Evolutionary conservation across 2,329 filamentous ascomycete genomes (phyloP).

Genomic region (Paecilomyces dactylethromorphus): DNA sequence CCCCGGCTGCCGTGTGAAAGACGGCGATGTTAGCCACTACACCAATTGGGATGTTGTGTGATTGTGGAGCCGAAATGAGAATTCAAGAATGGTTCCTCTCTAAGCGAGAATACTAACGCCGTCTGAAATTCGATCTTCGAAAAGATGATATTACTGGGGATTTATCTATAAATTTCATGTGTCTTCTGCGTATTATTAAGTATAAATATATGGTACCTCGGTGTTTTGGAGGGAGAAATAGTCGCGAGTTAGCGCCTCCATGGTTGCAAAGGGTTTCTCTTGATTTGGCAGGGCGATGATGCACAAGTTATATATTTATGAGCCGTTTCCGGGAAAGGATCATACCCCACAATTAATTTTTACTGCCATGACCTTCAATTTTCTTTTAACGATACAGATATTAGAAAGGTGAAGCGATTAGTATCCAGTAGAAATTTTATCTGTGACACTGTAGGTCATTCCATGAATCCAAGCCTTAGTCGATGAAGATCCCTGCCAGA

Average conservation of each 20-base stretch:
- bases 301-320: neutral
- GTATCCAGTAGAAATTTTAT: neutral
- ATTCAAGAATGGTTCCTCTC: no score
- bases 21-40: constrained; percentile 16
- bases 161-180: no score
- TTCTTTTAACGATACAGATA: no score
- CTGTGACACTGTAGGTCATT: neutral
- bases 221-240: no score
- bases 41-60: constrained; percentile 8
- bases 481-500: neutral
- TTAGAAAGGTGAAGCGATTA: neutral
- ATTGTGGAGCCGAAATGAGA: neutral
- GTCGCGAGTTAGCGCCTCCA: no score
- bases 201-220: neutral
- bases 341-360: no score
- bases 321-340: no score
- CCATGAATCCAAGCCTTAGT: neutral
- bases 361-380: no score
- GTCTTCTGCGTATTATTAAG: neutral
- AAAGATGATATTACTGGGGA: no score
- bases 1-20: constrained; percentile 21
- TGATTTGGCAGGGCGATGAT: neutral
- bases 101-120: no score
- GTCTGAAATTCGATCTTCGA: no score
- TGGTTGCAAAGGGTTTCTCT: neutral